Percentiles rank a stretch among this genome's conserved stretches.
Evolutionary conservation across 2,329 filamentous ascomycete genomes (phyloP).

Genomic region (Epichloe typhina): DNA sequence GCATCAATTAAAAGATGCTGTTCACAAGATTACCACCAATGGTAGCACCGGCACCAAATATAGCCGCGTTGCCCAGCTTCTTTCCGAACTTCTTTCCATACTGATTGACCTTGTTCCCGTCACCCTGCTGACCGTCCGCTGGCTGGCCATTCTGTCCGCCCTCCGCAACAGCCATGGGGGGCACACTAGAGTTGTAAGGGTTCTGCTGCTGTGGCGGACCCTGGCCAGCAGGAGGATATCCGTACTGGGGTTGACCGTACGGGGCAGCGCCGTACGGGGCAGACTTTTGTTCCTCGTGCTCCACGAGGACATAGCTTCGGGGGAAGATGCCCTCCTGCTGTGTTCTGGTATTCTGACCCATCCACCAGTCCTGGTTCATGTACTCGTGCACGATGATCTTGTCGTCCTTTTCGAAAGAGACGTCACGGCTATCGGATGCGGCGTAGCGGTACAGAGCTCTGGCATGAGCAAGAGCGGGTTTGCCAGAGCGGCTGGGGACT

Average conservation of each 20-base stretch:
- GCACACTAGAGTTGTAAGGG: conserved; percentile 57
- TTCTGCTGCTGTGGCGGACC: conserved; percentile 37
- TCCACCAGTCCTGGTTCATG: conserved; percentile 97
- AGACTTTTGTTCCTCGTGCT: conserved; percentile 40
- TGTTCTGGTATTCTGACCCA: conserved; percentile 73
- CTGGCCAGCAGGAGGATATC: conserved; percentile 14
- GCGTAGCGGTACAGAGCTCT: conserved; percentile 75
- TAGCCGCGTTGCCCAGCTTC: conserved; percentile 68
- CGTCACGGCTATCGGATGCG: conserved; percentile 66
- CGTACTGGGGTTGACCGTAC: conserved; percentile 24
- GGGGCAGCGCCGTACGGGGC: conserved; percentile 19
- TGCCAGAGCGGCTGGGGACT: conserved; percentile 30
- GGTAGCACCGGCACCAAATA: conserved; percentile 87
- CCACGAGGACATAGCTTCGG: conserved; percentile 72
- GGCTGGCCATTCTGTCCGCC: conserved; percentile 25
- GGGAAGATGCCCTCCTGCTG: conserved; percentile 88
- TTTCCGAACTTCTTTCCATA: conserved; percentile 95
- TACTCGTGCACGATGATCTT: conserved; percentile 70
- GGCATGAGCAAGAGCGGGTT: conserved; percentile 56
- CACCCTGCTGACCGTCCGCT: conserved; percentile 24
- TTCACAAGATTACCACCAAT: conserved; percentile 85
- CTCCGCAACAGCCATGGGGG: conserved; percentile 64
- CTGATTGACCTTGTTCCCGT: conserved; percentile 50
- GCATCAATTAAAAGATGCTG: conserved; percentile 57
- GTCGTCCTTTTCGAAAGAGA: conserved; percentile 71